These are phyloP conservation scores for Ophiorrhiza pumila DNA, from an alignment of 257 asterid species.

Conservation along the genomic window DNA sequence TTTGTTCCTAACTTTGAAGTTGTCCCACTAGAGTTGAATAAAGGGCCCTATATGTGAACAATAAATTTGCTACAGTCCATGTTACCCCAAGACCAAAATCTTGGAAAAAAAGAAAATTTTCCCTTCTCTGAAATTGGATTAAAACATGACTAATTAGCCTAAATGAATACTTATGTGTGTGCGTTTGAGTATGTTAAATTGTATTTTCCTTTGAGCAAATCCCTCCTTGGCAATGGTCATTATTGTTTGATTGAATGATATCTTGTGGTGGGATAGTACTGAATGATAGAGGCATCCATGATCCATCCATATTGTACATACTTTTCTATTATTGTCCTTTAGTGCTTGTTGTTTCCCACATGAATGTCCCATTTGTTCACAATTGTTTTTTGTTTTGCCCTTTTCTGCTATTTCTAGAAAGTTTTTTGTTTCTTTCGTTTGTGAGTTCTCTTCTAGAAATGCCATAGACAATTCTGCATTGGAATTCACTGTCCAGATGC, in stretches of 20 bases:
- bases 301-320: neutral
- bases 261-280: neutral
- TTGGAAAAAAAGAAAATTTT: neutral
- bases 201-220: neutral
- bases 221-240: neutral
- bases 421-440: neutral
- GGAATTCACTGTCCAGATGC: neutral
- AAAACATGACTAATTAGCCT: neutral
- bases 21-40: conserved; percentile 7
- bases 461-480: too few relatives aligned
- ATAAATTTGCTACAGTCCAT: neutral
- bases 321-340: neutral
- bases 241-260: neutral
- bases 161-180: neutral
- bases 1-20: neutral
- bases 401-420: neutral
- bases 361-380: neutral
- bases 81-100: neutral
- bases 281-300: neutral
- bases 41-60: conserved; percentile 8
- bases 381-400: too few relatives aligned
- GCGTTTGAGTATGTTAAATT: neutral
- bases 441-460: neutral
- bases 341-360: neutral
- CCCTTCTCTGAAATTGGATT: neutral